Base-by-base conservation (phyloP, 1,139 yeast genomes). In the Pneumocystis sp. region DNA sequence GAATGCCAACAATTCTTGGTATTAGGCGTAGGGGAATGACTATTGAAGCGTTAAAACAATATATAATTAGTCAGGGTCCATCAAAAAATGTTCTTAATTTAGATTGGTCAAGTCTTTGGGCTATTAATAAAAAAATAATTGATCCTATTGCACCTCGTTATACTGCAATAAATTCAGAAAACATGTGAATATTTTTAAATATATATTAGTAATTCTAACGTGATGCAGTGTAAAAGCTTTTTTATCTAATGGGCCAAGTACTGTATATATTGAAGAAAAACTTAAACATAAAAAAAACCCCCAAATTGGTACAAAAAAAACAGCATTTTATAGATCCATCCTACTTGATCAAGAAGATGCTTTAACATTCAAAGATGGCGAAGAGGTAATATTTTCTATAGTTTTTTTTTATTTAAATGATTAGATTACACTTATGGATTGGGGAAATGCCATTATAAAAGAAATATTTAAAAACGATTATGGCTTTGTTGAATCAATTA, bases 21-120 rank as follows among this genome's bases (percentile, higher is more conserved):
- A 96, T 91, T 65, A 88, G 97, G 81, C 86, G 97, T 82, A 87
- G 98, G 81, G 98, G 98, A 81, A 93, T 93, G 97, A 85, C 96
- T 61, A 95, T 93, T 69, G 97, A 93, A 79, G 97, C 97, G 71
- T 84, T 93, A 76, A 85, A 93, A 77, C 87, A 87, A 80, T 93
- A 91, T 73, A 88, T 93, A 71, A 82, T 93, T 70, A 83, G 96
- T 65, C 97, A 93, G 80, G 98, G 98, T 74, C 97, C 98, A 62
- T 90, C 97, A 63, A 89, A 87, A 80, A 93, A 93, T 80, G 90
- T 93, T 72, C 86, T 91, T 75, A 93, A 93, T 80, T 81, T 93
- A 75, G 98, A 93, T 76, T 93, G 98, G 98, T 86, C 87, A 70
- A 83, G 89, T 71, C 90, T 93, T 73, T 93, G 98, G 98, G 95